A percentile compares a stretch with the other conserved stretches of the same genome.
phyloP scores from a whole-genome alignment of 1,139 yeast genomes.

The Debaryomyces psychrophilus region DNA sequence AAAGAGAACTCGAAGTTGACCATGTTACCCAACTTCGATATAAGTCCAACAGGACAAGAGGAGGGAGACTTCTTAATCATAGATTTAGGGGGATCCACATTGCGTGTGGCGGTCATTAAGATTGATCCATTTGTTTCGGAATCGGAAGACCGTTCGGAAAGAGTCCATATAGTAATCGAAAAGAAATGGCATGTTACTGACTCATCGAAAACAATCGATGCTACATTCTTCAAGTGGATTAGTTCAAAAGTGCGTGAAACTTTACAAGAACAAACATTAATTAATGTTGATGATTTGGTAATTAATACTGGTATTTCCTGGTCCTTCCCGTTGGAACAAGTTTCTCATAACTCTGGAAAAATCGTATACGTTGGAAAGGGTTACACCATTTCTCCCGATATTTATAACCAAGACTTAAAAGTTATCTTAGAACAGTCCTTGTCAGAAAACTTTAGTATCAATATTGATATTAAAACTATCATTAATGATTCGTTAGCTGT shows the following conservation, averaged over 20 bases:
- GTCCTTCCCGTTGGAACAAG: conserved; percentile 58
- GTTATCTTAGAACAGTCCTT: conserved; percentile 38
- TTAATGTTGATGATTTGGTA: conserved; percentile 16
- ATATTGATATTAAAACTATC: conserved; percentile 37
- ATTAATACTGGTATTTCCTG: conserved; percentile 56
- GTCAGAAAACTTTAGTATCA: conserved; percentile 25
- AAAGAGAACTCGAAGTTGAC: conserved; percentile 33
- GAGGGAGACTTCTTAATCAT: conserved; percentile 48
- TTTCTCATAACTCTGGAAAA: conserved; percentile 46
- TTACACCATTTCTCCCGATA: conserved; percentile 44
- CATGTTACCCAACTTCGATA: conserved; percentile 52
- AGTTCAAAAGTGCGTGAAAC: conserved; percentile 38
- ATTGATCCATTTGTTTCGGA: conserved; percentile 24
- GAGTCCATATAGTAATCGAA: conserved; percentile 36
- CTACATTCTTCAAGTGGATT: conserved; percentile 44
- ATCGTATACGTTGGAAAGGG: conserved; percentile 56
- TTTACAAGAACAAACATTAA: conserved; percentile 30
- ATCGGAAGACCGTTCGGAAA: conserved; percentile 20
- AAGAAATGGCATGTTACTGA: conserved; percentile 47
- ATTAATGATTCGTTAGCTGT: conserved; percentile 52
- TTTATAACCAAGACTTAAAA: conserved; percentile 46
- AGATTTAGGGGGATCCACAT: conserved; percentile 60
- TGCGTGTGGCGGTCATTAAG: conserved; percentile 50
- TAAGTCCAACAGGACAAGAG: conserved; percentile 47
- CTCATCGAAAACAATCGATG: conserved; percentile 39